Percentiles rank a stretch among this genome's conserved stretches.
Conservation (phyloP, 1,139 yeast species). For the Debaryomyces sp. region DNA sequence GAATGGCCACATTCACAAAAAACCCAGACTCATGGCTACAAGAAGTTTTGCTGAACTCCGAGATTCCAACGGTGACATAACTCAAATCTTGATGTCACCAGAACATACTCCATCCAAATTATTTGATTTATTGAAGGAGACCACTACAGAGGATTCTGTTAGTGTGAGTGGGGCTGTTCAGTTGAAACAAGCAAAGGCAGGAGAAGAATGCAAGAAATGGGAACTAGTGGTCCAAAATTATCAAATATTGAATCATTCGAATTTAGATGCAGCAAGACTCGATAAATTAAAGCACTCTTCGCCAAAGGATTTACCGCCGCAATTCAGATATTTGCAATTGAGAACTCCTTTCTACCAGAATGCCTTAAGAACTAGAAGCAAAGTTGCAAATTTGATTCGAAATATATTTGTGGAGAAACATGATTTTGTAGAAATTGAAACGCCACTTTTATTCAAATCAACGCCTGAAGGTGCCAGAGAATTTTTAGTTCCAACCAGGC, state of each 20-base stretch:
- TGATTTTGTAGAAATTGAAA: conserved; percentile 81
- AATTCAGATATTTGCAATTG: conserved; percentile 78
- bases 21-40: conserved; percentile 54
- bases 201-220: conserved; percentile 32
- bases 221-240: conserved; percentile 59
- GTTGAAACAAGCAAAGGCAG: conserved; percentile 32
- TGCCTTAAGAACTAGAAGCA: conserved; percentile 62
- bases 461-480: conserved; percentile 99
- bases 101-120: conserved; percentile 41
- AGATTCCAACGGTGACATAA: conserved; percentile 66
- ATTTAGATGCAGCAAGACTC: conserved; percentile 70
- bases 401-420: conserved; percentile 43
- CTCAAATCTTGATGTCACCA: conserved; percentile 60
- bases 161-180: conserved; percentile 61
- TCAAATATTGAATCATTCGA: conserved; percentile 66
- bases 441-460: conserved; percentile 89
- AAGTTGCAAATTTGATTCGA: conserved; percentile 60
- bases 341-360: conserved; percentile 64
- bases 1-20: conserved; percentile 81
- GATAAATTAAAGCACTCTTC: conserved; percentile 55
- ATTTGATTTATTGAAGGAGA: conserved; percentile 47
- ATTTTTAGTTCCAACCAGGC: conserved; percentile 88
- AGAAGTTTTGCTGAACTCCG: conserved; percentile 73
- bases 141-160: conserved; percentile 76
- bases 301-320: conserved; percentile 67